These are phyloP conservation scores for Leishmania braziliensis DNA, from an alignment of 208 protist genomes.

Conservation along the genomic window DNA sequence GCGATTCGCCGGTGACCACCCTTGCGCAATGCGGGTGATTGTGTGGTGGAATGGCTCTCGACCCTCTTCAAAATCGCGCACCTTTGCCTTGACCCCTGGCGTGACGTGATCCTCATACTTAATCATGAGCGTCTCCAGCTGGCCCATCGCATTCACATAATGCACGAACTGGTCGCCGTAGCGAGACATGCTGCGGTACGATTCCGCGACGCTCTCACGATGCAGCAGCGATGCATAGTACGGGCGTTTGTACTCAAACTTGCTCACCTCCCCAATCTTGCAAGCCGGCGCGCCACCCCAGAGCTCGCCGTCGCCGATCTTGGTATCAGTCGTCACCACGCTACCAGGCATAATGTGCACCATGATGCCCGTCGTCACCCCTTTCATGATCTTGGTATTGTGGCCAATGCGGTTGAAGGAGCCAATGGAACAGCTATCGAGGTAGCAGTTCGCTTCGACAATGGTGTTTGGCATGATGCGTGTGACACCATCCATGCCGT, in stretches of 20 bases:
- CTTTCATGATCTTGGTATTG: conserved; percentile 90
- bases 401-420: conserved; percentile 89
- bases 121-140: conserved; percentile 84
- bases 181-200: conserved; percentile 85
- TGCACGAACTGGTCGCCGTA: conserved; percentile 89
- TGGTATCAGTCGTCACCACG: conserved; percentile 79
- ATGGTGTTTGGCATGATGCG: conserved; percentile 86
- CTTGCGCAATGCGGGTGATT: conserved; percentile 82
- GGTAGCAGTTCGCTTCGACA: conserved; percentile 87
- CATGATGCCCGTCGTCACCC: conserved; percentile 88
- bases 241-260: conserved; percentile 88
- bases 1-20: conserved; percentile 80
- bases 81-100: conserved; percentile 65
- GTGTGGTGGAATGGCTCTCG: conserved; percentile 89
- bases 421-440: conserved; percentile 89
- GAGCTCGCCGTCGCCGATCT: conserved; percentile 84
- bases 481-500: conserved; percentile 81
- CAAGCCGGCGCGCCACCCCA: conserved; percentile 87
- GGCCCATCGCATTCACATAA: conserved; percentile 73
- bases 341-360: conserved; percentile 89
- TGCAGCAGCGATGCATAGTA: conserved; percentile 83
- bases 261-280: conserved; percentile 84
- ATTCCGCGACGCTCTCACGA: conserved; percentile 72
- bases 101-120: conserved; percentile 76
- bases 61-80: conserved; percentile 82